These are phyloP conservation scores for Ceratocystis eucalypticola DNA, from an alignment of 2,329 filamentous ascomycete genomes.

Conservation along the genomic window DNA sequence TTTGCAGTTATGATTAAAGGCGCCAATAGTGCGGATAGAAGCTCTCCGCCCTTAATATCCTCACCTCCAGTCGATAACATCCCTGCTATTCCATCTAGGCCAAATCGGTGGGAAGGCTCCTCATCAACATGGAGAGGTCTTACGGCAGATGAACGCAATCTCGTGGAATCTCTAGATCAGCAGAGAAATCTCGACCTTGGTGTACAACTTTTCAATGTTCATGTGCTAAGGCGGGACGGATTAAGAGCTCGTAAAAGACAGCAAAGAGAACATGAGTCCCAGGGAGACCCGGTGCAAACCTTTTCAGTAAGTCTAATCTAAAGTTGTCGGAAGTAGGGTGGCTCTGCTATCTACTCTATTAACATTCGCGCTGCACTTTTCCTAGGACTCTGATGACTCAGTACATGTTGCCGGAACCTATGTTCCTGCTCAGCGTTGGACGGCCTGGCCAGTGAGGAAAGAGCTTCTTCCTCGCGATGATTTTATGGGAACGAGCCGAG, in stretches of 20 bases:
- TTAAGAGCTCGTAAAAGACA: neutral
- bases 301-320: constrained; percentile 2
- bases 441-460: constrained; percentile 66
- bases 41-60: neutral
- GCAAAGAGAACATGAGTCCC: constrained; percentile 22
- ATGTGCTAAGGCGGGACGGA: constrained; percentile 43
- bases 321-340: neutral
- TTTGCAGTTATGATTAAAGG: neutral
- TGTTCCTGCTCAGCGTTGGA: constrained; percentile 52
- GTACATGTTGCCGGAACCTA: constrained; percentile 5
- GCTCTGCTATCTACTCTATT: neutral
- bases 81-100: constrained; percentile 29
- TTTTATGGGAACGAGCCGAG: neutral
- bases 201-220: constrained; percentile 67
- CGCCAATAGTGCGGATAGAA: neutral
- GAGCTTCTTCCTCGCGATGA: constrained; percentile 40
- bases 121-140: constrained; percentile 51
- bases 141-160: constrained; percentile 48
- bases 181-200: constrained; percentile 53
- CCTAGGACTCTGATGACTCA: constrained; percentile 14
- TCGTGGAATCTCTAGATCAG: constrained; percentile 50
- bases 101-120: constrained; percentile 60
- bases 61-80: neutral
- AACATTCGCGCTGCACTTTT: neutral
- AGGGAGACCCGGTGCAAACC: constrained; percentile 20